Evolutionary conservation across 2,329 filamentous ascomycete species (phyloP).

Genomic region (Triangularia setosa): DNA sequence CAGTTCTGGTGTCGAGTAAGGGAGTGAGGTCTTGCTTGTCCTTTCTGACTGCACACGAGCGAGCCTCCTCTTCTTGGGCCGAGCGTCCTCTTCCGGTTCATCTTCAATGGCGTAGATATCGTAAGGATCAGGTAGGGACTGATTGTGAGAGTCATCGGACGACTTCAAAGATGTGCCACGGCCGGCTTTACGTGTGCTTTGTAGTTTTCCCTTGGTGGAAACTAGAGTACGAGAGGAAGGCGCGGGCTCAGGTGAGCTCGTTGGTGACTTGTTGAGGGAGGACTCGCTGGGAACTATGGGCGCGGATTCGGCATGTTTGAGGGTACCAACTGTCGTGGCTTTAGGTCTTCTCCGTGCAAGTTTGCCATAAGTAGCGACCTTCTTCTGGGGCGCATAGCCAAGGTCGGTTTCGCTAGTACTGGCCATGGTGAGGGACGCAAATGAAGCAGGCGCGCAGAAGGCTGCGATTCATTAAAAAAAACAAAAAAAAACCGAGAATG

Average conservation of each 20-base stretch:
- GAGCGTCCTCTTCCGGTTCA: constrained; percentile 8
- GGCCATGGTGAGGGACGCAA: constrained; percentile 15
- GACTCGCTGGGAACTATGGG: constrained; percentile 12
- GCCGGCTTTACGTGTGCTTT: constrained; percentile 3
- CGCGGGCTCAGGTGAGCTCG: constrained; percentile 18
- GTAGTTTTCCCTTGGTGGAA: constrained; percentile 11
- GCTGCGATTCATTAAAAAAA: neutral
- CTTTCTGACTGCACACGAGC: constrained; percentile 20
- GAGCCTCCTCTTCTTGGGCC: constrained; percentile 24
- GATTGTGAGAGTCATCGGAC: constrained; percentile 19
- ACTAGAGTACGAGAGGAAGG: constrained; percentile 7
- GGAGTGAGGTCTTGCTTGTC: constrained; percentile 11
- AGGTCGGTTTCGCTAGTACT: constrained; percentile 20
- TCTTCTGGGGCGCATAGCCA: constrained; percentile 29
- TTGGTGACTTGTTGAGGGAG: constrained; percentile 13
- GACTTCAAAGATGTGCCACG: constrained; percentile 3
- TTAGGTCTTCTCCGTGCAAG: constrained; percentile 24
- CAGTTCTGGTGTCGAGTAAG: constrained; percentile 27
- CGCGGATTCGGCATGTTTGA: constrained; percentile 18
- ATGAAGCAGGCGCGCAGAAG: neutral
- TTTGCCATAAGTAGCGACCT: constrained; percentile 30
- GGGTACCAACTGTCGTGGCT: constrained; percentile 9
- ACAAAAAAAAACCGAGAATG: neutral
- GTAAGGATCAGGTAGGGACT: constrained; percentile 19
- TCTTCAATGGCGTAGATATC: constrained; percentile 17